These are phyloP conservation scores for Alternaria sp. DNA, from an alignment of 2,329 filamentous ascomycete species.

Conservation along the genomic window DNA sequence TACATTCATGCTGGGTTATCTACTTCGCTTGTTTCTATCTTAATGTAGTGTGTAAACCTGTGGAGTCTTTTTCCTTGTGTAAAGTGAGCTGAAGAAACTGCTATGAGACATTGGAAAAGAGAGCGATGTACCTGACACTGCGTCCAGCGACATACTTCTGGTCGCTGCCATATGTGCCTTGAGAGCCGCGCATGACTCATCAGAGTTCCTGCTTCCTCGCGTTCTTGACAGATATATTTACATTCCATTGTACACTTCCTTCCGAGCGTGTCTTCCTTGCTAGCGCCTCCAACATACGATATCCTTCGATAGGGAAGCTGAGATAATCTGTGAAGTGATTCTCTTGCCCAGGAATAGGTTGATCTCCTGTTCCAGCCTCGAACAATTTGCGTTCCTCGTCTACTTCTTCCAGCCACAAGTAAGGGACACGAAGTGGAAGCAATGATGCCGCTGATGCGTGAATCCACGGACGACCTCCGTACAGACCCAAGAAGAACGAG, in stretches of 20 bases:
- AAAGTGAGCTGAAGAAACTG: rapidly evolving
- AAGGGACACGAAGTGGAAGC: no score
- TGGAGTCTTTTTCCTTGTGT: not conserved
- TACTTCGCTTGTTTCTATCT: not conserved
- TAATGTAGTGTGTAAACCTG: not conserved
- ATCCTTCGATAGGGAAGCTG: not conserved
- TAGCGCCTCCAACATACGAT: not conserved
- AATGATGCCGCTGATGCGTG: no score
- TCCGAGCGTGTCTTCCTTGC: not conserved
- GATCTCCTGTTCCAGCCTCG: not conserved
- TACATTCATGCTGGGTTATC: not conserved
- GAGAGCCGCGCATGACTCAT: no score
- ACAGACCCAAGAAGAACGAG: not conserved
- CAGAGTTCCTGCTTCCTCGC: no score
- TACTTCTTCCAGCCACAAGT: not conserved
- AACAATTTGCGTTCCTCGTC: not conserved
- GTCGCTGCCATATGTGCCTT: not conserved
- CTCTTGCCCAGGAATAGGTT: rapidly evolving
- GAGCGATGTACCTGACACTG: rapidly evolving
- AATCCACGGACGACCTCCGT: not conserved
- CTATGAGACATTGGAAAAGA: not conserved
- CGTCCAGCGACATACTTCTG: rapidly evolving
- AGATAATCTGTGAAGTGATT: not conserved
- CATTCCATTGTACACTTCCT: not conserved
- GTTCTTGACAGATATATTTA: no score